Evolutionary conservation across 208 protist genomes (phyloP).

Genomic region (Trypanosoma congolense): DNA sequence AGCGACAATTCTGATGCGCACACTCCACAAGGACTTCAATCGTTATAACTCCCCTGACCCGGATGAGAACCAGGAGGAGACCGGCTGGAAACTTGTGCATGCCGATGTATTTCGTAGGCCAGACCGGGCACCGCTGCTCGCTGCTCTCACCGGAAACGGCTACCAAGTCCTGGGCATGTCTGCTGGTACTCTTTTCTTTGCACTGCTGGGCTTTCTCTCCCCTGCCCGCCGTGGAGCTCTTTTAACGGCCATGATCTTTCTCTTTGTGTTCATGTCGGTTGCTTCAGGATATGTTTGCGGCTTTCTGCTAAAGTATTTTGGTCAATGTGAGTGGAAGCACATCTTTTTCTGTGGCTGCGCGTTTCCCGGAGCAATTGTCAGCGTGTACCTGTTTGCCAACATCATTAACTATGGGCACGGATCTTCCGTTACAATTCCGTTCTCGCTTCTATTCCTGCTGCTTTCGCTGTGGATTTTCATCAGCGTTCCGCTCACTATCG

Average conservation of each 20-base stretch:
- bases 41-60: slow-evolving; percentile 83
- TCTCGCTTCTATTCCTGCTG: slow-evolving; percentile 51
- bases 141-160: slow-evolving; percentile 91
- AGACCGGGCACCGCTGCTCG: slow-evolving; percentile 67
- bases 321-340: slow-evolving; percentile 89
- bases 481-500: slow-evolving; percentile 94
- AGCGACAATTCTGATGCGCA: slow-evolving; percentile 93
- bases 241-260: slow-evolving; percentile 72
- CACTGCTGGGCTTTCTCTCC: slow-evolving; percentile 94
- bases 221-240: slow-evolving; percentile 93
- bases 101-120: slow-evolving; percentile 97
- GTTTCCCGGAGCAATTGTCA: slow-evolving; percentile 58
- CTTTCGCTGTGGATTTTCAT: slow-evolving; percentile 88
- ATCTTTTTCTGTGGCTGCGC: slow-evolving; percentile 71
- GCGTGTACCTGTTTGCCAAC: slow-evolving; percentile 59
- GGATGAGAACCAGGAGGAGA: slow-evolving; percentile 76
- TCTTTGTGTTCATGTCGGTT: slow-evolving; percentile 74
- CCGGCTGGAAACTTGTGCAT: slow-evolving; percentile 96
- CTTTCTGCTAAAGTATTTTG: slow-evolving; percentile 86
- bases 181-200: slow-evolving; percentile 80
- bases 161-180: slow-evolving; percentile 92
- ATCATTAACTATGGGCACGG: slow-evolving; percentile 54
- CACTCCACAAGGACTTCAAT: slow-evolving; percentile 94
- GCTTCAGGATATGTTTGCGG: slow-evolving; percentile 92
- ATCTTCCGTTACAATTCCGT: slow-evolving; percentile 60